Conservation (phyloP, 2,329 filamentous ascomycete species). For the Pseudocercospora musae region DNA sequence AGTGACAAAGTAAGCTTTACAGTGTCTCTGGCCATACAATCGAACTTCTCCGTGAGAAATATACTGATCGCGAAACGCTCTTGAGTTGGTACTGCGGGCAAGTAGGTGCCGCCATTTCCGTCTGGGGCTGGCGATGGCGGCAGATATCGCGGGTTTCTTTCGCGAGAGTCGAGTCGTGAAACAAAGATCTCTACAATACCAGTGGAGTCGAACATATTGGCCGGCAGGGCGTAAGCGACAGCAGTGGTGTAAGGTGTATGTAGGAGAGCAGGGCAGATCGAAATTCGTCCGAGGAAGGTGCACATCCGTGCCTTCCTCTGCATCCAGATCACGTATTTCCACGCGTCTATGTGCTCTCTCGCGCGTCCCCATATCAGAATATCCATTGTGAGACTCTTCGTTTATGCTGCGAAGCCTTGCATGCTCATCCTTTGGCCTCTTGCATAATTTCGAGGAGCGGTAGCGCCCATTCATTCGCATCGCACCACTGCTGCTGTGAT, state of each 20-base stretch:
- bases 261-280: neutral
- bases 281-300: neutral
- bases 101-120: neutral
- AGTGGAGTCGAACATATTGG: conserved; percentile 14
- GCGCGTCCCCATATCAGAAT: too few relatives aligned
- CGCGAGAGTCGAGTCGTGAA: conserved; percentile 6
- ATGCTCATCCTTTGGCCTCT: neutral
- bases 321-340: neutral
- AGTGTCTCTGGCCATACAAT: conserved; percentile 10
- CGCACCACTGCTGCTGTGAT: too few relatives aligned
- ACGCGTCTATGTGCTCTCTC: neutral
- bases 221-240: neutral
- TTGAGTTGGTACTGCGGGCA: neutral
- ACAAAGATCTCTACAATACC: conserved; percentile 12
- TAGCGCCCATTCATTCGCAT: too few relatives aligned
- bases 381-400: neutral
- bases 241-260: neutral
- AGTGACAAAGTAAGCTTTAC: conserved; percentile 4
- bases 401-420: neutral
- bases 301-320: neutral
- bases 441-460: too few relatives aligned
- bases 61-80: conserved; percentile 6
- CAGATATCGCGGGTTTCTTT: neutral
- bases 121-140: neutral
- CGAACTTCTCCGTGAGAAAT: conserved; percentile 14